Evolutionary conservation across 2,329 filamentous ascomycete species (phyloP).

Genomic region (Fusarium luffae): DNA sequence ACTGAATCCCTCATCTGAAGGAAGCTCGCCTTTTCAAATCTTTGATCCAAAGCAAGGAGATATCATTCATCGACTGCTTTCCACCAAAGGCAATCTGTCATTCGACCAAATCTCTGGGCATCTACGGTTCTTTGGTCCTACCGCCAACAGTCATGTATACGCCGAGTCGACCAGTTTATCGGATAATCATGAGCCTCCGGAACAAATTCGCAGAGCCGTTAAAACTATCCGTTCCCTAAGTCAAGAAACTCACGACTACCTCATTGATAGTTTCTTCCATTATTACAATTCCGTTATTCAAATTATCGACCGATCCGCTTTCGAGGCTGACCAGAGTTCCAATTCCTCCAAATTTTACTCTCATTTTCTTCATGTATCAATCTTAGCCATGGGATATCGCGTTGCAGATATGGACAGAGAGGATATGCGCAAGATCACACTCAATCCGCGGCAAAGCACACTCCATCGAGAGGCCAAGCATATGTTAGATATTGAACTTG

Average conservation of each 20-base stretch:
- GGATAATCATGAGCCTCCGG: constrained; percentile 54
- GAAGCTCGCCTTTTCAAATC: constrained; percentile 51
- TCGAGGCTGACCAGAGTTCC: constrained; percentile 59
- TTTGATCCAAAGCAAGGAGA: constrained; percentile 57
- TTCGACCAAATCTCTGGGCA: constrained; percentile 63
- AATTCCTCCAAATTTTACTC: constrained; percentile 62
- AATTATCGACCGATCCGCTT: constrained; percentile 61
- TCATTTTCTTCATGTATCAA: constrained; percentile 62
- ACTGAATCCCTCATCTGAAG: constrained; percentile 42
- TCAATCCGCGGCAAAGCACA: constrained; percentile 61
- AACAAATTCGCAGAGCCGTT: constrained; percentile 59
- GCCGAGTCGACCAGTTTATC: constrained; percentile 53
- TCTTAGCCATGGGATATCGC: constrained; percentile 64
- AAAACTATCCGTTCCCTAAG: constrained; percentile 60
- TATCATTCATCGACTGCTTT: constrained; percentile 61
- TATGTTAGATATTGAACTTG: constrained; percentile 64
- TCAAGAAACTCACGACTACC: constrained; percentile 61
- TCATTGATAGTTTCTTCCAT: constrained; percentile 63
- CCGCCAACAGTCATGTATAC: constrained; percentile 64
- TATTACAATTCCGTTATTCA: constrained; percentile 62
- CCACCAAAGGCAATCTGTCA: constrained; percentile 61
- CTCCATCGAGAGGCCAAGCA: constrained; percentile 65
- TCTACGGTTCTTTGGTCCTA: constrained; percentile 64
- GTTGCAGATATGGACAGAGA: constrained; percentile 61
- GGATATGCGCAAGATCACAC: constrained; percentile 60